Conservation (phyloP, 2,329 filamentous ascomycete genomes). For the Colletotrichum acutatum region DNA sequence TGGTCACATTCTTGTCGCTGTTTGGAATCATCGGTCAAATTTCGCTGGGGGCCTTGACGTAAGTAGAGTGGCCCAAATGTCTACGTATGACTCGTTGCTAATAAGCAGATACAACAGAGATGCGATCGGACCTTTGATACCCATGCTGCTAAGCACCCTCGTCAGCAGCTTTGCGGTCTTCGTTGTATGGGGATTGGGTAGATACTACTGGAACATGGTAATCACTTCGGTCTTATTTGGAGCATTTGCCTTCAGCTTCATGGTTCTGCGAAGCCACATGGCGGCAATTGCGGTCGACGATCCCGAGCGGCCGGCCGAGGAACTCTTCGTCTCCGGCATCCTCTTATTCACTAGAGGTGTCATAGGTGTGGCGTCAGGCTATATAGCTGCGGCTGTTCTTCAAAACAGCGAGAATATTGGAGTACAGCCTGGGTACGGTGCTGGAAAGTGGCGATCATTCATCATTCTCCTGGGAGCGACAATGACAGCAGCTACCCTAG, state of each 20-base stretch:
- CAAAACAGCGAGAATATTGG: conserved; percentile 1
- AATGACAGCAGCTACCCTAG: conserved; percentile 4
- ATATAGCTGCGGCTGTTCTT: conserved; percentile 15
- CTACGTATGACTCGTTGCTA: background rate
- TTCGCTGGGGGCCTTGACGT: conserved; percentile 8
- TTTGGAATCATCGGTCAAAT: conserved; percentile 10
- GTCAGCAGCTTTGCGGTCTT: conserved; percentile 8
- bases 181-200: conserved; percentile 6
- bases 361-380: conserved; percentile 14
- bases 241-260: conserved; percentile 22
- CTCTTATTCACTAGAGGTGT: conserved; percentile 11
- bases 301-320: background rate
- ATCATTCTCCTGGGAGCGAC: background rate
- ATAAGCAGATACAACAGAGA: background rate
- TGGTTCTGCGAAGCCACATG: conserved; percentile 21
- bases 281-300: conserved; percentile 8
- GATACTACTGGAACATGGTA: conserved; percentile 17
- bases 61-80: rapidly evolving
- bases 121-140: conserved; percentile 2
- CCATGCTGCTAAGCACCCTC: conserved; percentile 15
- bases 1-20: conserved; percentile 4
- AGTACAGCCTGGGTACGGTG: conserved; percentile 8
- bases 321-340: background rate
- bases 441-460: conserved; percentile 11
- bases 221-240: conserved; percentile 10